A percentile compares a stretch with the other conserved stretches of the same genome.
Evolutionary conservation across 768 basidiomycete species (phyloP).

Genomic region (Candolleomyces eurysporus): DNA sequence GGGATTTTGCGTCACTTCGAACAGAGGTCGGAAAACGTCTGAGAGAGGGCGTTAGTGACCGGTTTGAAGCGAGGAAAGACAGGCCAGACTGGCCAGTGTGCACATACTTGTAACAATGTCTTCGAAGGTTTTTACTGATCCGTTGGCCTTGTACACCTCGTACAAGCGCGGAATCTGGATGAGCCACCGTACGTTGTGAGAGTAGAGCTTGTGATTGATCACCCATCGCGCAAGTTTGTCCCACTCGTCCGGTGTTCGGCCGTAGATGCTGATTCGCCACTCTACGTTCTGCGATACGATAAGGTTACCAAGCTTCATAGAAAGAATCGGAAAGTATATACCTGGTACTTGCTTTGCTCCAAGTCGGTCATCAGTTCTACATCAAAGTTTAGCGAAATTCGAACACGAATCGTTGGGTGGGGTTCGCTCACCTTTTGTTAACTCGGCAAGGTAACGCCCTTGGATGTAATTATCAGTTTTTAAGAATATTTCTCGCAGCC

Average conservation of each 20-base stretch:
- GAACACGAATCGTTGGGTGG: neutral
- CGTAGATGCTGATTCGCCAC: conserved; percentile 97
- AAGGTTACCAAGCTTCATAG: conserved; percentile 33
- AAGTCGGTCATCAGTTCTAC: conserved; percentile 96
- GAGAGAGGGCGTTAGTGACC: neutral
- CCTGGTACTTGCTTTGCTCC: conserved; percentile 98
- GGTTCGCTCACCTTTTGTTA: conserved; percentile 70
- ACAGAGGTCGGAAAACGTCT: conserved; percentile 93
- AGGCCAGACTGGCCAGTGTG: neutral
- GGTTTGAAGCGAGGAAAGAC: neutral
- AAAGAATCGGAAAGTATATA: conserved; percentile 24
- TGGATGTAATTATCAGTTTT: conserved; percentile 96
- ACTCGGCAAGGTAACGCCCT: conserved; percentile 90
- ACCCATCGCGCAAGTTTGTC: conserved; percentile 99
- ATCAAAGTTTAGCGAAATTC: neutral
- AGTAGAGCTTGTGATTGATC: conserved; percentile 86
- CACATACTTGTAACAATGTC: conserved; percentile 85
- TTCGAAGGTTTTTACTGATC: conserved; percentile 81
- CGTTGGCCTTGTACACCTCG: conserved; percentile 90
- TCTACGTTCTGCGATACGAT: conserved; percentile 71
- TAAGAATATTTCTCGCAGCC: conserved; percentile 94
- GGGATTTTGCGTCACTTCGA: conserved; percentile 95
- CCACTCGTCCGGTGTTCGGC: conserved; percentile 83
- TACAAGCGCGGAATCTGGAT: conserved; percentile 95
- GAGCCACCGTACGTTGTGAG: conserved; percentile 97